These are phyloP conservation scores for Calonectria ilicicola DNA, from an alignment of 2,329 filamentous ascomycete genomes.

Conservation along the genomic window DNA sequence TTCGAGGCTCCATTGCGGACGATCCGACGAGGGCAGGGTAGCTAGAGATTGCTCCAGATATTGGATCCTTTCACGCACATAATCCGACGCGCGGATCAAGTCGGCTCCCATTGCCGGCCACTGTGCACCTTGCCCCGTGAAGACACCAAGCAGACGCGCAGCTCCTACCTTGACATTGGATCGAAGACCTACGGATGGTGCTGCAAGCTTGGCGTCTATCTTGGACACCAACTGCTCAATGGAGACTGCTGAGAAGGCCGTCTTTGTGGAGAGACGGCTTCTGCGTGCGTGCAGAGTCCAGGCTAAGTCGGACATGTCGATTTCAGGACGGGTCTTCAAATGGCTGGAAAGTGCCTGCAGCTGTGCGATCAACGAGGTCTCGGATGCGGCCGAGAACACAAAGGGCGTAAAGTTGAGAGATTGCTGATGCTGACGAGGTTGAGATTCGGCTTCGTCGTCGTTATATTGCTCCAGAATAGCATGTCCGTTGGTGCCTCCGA, in stretches of 20 bases:
- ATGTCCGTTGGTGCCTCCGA: constrained; percentile 58
- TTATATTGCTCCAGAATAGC: constrained; percentile 49
- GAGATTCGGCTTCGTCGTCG: background rate
- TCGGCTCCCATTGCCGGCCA: constrained; percentile 49
- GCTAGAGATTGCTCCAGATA: constrained; percentile 38
- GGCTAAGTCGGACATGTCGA: background rate
- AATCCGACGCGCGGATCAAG: constrained; percentile 28
- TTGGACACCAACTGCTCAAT: background rate
- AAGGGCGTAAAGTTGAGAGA: too few species aligned
- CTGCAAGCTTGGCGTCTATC: background rate
- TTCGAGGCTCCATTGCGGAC: constrained; percentile 41
- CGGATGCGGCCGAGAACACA: constrained; percentile 16
- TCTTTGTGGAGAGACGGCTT: background rate
- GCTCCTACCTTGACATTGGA: background rate
- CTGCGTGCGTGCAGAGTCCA: background rate
- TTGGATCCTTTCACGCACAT: constrained; percentile 25
- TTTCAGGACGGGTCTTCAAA: background rate
- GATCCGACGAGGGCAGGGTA: constrained; percentile 22
- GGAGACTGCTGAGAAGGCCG: background rate
- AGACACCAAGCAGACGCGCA: constrained; percentile 42
- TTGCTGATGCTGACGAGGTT: too few species aligned
- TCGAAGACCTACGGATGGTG: constrained; percentile 12
- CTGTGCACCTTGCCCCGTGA: constrained; percentile 51
- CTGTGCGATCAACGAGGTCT: background rate
- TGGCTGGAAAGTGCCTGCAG: background rate